Base-by-base conservation (phyloP, 805 yeast genomes). In the Teunomyces barrocoloradensis region DNA sequence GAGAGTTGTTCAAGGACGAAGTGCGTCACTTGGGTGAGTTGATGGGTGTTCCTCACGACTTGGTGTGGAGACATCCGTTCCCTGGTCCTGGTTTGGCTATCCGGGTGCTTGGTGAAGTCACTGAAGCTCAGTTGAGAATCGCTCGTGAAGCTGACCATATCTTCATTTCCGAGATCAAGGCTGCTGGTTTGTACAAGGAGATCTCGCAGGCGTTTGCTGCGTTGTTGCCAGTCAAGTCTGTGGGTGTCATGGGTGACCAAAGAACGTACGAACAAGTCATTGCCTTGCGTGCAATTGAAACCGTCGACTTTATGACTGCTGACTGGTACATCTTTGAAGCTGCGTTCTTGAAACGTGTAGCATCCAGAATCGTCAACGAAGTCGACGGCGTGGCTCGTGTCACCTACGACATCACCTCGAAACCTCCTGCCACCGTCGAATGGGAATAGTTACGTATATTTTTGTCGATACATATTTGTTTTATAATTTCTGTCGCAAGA, bases 81-180 rank as follows among this genome's bases (percentile, higher is more conserved):
- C 99, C 99, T 61, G 99, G 99, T 68, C 99, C 99, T 68, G 99
- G 99, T 77, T 87, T 94, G 66, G 99, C 97, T 59, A 94, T 94
- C 69, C 86, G 99, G 74, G 95, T 94, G 47, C 78, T 94, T 42
- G 99, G 99, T 59, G 98, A 92, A 75, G 98, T 94, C 54, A 88
- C 97, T 50, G 87, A 82, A 57, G 83, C 78, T 56, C 99, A 94
- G 76, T 94, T 94, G 48, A 92, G 83, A 65, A 94, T 94, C 65
- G 99, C 98, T 39, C 87, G 98, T 74, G 92, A 89, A 68, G 99
- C 99, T 53, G 99, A 94, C 69, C 79, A 77, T 70, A 94, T 94
- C 61, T 94, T 88, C 79, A 94, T 94, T 64, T 96, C 88, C 73
- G 99, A 94, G 78, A 94, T 94, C 69, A 87, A 80, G 66, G 82